Base-by-base conservation (phyloP, 306 rosid species). In the Malus sylvestris region DNA sequence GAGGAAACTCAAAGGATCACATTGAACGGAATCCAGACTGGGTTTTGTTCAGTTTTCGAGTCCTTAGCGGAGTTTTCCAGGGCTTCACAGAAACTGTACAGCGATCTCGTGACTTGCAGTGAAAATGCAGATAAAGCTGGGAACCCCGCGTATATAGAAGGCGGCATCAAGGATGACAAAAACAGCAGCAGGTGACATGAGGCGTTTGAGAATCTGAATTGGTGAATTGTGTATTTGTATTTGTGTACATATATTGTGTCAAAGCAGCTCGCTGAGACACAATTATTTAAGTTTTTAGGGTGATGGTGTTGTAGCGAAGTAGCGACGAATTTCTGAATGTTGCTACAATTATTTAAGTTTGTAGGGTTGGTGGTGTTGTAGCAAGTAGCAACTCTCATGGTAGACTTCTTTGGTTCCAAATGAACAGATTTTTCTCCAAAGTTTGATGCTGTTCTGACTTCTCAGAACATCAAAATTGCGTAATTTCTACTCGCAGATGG, bases 211-310 rank as follows among this genome's bases (percentile, higher is more conserved):
- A 38, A 35, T 6, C 9, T 81, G 63, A 81, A 66, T 78, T 75
- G 72, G 52, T 64, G 23, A 76, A 23, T 49, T 76, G 33, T 77
- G 70, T 11, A 68, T 79, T 49, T 58, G 10, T 76, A 73, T 72
- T 42, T 91, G 98, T 94, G 96, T 93, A 86, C 73, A 80, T 86
- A 75, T 63, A 55, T 45, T 79, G 75, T 79, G 96, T 84, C 84
- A 73, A 90, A 90, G 97, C 96, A 87, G 80, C 93, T 94, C 90
- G 97, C 95, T 89, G 92, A 86, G 98, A 82, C 98, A 68, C 82
- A 78, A 15, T 55, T 67, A 52, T 79, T 79, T 45, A 38, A 46
- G 73, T 57, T 83, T 77, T 65, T 80, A 69, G 57, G 70, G 30
- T 53, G 70, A 1, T 62, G 19, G 78, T 78, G 69, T 72, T 76